phyloP scores from a whole-genome alignment of 805 yeast species.

The Wickerhamomyces chaumierensis region DNA sequence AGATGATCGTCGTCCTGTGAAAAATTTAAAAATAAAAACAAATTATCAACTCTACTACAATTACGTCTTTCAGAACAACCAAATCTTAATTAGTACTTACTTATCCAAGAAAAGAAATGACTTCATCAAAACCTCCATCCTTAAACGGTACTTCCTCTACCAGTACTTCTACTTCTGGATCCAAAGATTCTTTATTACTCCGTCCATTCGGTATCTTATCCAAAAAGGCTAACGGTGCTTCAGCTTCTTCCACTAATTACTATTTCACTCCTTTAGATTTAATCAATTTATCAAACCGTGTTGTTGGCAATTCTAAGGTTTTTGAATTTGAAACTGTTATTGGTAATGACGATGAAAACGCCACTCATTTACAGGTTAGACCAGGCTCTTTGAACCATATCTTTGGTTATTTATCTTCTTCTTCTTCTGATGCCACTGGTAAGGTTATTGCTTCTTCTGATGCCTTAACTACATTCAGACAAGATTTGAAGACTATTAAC shows the following conservation, averaged over 20 bases:
- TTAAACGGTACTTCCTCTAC: too few species aligned
- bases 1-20: too few species aligned
- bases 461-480: conserved; percentile 58
- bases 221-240: too few species aligned
- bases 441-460: conserved; percentile 53
- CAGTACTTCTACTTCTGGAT: too few species aligned
- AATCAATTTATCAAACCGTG: conserved; percentile 42
- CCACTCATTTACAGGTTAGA: conserved; percentile 63
- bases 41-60: too few species aligned
- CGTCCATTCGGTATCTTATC: too few species aligned
- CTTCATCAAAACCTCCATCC: too few species aligned
- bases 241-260: not conserved
- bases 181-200: too few species aligned
- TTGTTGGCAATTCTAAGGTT: conserved; percentile 32
- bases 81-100: too few species aligned
- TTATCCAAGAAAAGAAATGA: too few species aligned
- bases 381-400: conserved; percentile 76
- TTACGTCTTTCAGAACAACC: too few species aligned
- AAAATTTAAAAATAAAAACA: too few species aligned
- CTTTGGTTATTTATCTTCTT: conserved; percentile 47
- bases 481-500: conserved; percentile 30
- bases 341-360: conserved; percentile 49
- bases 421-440: conserved; percentile 20
- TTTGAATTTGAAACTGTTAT: conserved; percentile 64
- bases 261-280: conserved; percentile 41